Conservation (phyloP, 768 basidiomycete genomes). For the Leccinum imitatum region DNA sequence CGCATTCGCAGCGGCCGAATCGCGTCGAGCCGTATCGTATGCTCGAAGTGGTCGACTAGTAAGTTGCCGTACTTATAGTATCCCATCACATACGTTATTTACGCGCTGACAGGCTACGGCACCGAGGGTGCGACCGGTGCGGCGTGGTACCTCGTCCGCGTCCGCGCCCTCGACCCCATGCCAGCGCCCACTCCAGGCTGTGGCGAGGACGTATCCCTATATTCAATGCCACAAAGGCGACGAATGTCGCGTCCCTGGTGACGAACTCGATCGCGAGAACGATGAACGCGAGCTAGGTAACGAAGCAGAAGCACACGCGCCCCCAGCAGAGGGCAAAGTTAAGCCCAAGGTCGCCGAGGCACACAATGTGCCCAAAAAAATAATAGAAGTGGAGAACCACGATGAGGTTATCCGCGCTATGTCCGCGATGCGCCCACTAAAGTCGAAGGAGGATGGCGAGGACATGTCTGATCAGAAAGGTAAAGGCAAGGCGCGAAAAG, state of each 20-base stretch:
- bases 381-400: neutral
- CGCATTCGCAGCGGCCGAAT: neutral
- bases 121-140: neutral
- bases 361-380: neutral
- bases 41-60: neutral
- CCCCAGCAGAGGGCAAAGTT: neutral
- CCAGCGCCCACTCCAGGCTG: no score
- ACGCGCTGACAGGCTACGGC: neutral
- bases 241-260: neutral
- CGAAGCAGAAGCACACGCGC: neutral
- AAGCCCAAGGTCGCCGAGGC: neutral
- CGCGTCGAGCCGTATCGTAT: neutral
- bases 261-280: neutral
- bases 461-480: conserved; percentile 40
- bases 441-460: neutral
- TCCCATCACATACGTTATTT: neutral
- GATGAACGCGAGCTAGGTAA: neutral
- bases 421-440: neutral
- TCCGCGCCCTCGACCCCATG: neutral
- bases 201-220: neutral
- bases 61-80: neutral
- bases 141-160: neutral
- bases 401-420: neutral
- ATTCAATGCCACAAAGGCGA: neutral
- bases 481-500: no score